Percentiles rank a stretch among this genome's conserved stretches.
Evolutionary conservation across 805 yeast species (phyloP).

Genomic region (Lipomyces kockii): DNA sequence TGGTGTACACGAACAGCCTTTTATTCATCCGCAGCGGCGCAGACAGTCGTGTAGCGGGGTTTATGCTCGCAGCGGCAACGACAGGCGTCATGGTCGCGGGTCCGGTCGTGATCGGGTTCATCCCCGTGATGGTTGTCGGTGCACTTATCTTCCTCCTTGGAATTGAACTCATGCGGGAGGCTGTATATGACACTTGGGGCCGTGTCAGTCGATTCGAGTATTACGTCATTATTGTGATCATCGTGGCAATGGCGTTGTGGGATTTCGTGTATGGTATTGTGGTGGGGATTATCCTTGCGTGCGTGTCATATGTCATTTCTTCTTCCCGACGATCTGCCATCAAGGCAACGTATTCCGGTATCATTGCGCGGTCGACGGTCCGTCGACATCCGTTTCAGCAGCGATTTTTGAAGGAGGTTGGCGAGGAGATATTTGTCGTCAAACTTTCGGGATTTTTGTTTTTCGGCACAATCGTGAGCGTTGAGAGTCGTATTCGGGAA

Average conservation of each 20-base stretch:
- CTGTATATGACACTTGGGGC: constrained; percentile 82
- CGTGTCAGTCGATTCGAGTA: constrained; percentile 78
- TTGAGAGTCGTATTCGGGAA: constrained; percentile 73
- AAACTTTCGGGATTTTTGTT: constrained; percentile 87
- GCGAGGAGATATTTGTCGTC: constrained; percentile 85
- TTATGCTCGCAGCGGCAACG: constrained; percentile 85
- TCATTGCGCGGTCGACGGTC: constrained; percentile 88
- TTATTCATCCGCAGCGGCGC: constrained; percentile 94
- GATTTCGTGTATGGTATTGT: constrained; percentile 93
- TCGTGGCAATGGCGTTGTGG: constrained; percentile 92
- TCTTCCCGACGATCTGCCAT: constrained; percentile 85
- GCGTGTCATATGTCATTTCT: constrained; percentile 92
- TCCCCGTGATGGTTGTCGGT: constrained; percentile 96
- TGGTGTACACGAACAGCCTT: constrained; percentile 93
- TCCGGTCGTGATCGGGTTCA: constrained; percentile 88
- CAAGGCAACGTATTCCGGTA: constrained; percentile 81
- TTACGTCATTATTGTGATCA: constrained; percentile 79
- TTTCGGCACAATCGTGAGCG: constrained; percentile 93
- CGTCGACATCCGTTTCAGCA: constrained; percentile 88
- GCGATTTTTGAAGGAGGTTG: constrained; percentile 80
- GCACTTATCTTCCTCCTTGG: constrained; percentile 88
- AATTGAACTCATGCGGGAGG: constrained; percentile 85
- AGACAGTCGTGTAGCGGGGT: constrained; percentile 84
- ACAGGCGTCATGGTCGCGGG: constrained; percentile 81
- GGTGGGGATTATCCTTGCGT: constrained; percentile 88